Percentiles rank a stretch among this genome's conserved stretches.
These are phyloP conservation scores for Talaromyces islandicus DNA, from an alignment of 2,329 filamentous ascomycete genomes.

Conservation along the genomic window DNA sequence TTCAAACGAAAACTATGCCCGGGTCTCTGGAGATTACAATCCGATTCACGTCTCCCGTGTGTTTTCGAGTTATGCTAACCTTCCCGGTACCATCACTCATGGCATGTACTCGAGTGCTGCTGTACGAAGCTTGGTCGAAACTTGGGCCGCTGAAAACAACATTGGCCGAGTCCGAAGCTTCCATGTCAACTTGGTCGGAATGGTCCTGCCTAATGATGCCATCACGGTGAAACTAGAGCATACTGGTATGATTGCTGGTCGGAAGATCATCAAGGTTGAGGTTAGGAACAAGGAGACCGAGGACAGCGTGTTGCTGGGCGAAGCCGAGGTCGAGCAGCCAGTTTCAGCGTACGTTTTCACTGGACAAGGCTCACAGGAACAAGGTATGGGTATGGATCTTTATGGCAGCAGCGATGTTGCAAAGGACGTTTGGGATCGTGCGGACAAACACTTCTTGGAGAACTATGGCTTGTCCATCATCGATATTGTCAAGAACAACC, in stretches of 20 bases:
- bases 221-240: slow-evolving; percentile 94
- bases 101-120: slow-evolving; percentile 99
- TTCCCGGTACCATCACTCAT: slow-evolving; percentile 95
- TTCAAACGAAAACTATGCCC: slow-evolving; percentile 96
- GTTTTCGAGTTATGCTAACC: slow-evolving; percentile 90
- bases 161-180: slow-evolving; percentile 95
- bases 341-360: slow-evolving; percentile 97
- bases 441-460: slow-evolving; percentile 96
- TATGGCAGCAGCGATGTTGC: slow-evolving; percentile 91
- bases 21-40: slow-evolving; percentile 97
- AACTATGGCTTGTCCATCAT: slow-evolving; percentile 98
- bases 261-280: slow-evolving; percentile 99
- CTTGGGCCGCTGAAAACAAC: slow-evolving; percentile 98
- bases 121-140: slow-evolving; percentile 92
- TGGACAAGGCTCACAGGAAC: slow-evolving; percentile 95
- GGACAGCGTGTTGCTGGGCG: slow-evolving; percentile 90
- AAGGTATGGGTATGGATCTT: slow-evolving; percentile 99
- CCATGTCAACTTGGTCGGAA: slow-evolving; percentile 93
- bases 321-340: slow-evolving; percentile 96
- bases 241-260: slow-evolving; percentile 93
- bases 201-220: slow-evolving; percentile 95
- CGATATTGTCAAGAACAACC: slow-evolving; percentile 99
- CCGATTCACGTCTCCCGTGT: slow-evolving; percentile 97
- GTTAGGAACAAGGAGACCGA: slow-evolving; percentile 92
- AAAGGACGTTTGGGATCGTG: slow-evolving; percentile 95